Evolutionary conservation across 345 rosid species (phyloP).

Genomic region (Bretschneidera sinensis): DNA sequence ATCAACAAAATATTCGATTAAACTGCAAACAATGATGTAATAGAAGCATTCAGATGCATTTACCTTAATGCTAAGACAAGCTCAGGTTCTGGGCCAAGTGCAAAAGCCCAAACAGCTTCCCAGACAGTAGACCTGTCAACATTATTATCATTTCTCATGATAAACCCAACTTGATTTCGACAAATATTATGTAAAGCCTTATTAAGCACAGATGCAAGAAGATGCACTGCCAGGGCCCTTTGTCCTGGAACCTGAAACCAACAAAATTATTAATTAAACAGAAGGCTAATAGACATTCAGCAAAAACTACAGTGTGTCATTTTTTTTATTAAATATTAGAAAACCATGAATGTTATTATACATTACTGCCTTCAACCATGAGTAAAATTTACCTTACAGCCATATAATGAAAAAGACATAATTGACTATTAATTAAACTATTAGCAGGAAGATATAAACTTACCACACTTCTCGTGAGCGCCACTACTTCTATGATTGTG

Average conservation of each 20-base stretch:
- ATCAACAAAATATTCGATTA: conserved; percentile 14
- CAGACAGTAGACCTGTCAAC: conserved; percentile 48
- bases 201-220: conserved; percentile 74
- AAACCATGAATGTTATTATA: no score
- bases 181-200: conserved; percentile 47
- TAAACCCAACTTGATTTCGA: conserved; percentile 41
- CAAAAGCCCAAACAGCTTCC: conserved; percentile 94
- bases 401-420: background rate
- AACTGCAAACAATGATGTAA: background rate
- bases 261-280: conserved; percentile 10
- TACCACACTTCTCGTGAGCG: conserved; percentile 79
- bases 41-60: background rate
- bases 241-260: conserved; percentile 77
- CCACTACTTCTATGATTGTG: conserved; percentile 78
- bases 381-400: background rate
- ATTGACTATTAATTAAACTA: background rate
- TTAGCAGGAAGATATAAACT: conserved; percentile 20
- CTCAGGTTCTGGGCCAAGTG: conserved; percentile 95
- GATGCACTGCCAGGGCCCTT: conserved; percentile 67
- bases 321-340: no score
- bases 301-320: background rate
- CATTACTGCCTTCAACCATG: background rate
- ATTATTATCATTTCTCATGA: conserved; percentile 21
- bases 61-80: conserved; percentile 85
- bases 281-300: conserved; percentile 1